These are phyloP conservation scores for Metschnikowia dekortorum DNA, from an alignment of 805 yeast genomes.

Conservation along the genomic window DNA sequence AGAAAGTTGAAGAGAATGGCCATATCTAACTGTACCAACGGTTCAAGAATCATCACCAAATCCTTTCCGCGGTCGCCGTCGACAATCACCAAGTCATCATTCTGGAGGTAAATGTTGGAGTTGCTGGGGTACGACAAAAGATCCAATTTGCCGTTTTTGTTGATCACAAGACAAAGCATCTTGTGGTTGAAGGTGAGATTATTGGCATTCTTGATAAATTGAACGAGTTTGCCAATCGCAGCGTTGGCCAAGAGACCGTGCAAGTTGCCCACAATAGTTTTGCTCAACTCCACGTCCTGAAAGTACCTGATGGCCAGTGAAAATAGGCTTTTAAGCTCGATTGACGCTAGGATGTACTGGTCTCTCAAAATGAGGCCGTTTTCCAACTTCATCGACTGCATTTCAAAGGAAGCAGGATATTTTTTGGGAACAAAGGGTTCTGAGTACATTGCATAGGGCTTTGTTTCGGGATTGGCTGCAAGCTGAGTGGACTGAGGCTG, in stretches of 20 bases:
- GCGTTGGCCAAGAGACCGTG: conserved; percentile 25
- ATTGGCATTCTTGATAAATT: conserved; percentile 38
- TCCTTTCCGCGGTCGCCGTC: conserved; percentile 87
- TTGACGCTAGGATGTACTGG: conserved; percentile 55
- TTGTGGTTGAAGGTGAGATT: conserved; percentile 40
- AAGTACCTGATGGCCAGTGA: conserved; percentile 52
- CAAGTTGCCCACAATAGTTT: conserved; percentile 24
- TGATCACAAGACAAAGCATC: conserved; percentile 45
- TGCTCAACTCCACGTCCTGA: conserved; percentile 27
- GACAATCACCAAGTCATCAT: conserved; percentile 66
- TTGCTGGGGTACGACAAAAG: conserved; percentile 62
- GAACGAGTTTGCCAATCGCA: conserved; percentile 27
- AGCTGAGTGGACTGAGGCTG: background rate
- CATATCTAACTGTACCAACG: conserved; percentile 54
- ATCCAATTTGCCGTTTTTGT: conserved; percentile 66
- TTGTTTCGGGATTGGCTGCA: background rate
- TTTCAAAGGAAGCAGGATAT: background rate
- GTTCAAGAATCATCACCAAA: conserved; percentile 66
- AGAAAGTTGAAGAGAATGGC: conserved; percentile 71
- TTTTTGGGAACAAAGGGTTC: background rate
- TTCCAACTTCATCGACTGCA: conserved; percentile 41
- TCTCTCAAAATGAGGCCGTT: conserved; percentile 59
- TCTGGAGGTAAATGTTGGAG: conserved; percentile 54
- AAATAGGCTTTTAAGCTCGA: conserved; percentile 49
- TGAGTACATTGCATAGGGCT: background rate